Evolutionary conservation across 2,329 filamentous ascomycete species (phyloP), one percentile per base, ranked within the genome.

Genomic region (Catunica adiposa): DNA sequence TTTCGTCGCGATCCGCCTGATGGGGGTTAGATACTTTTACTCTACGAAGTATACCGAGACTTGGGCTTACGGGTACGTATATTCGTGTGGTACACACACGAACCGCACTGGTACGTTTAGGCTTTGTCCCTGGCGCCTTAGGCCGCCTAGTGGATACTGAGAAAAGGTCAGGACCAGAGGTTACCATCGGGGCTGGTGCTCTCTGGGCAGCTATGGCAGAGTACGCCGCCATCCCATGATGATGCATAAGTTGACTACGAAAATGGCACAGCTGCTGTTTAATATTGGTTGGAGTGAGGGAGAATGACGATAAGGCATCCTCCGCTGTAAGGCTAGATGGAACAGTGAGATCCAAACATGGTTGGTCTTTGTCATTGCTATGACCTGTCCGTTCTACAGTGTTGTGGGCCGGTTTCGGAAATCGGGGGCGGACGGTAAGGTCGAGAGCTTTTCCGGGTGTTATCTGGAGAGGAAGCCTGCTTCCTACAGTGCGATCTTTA

Each of bases 1-100:
- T 53, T 38, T 56, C 42, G 23, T 3, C 14, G 11, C 17, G 47
- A 22, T 29, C 52, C 15, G 51, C 23, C 57, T 58, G 53, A 9
- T 31, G 15, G 11, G 29, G 8, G 17, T 31, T 44, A 56, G 50
- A 26, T 22, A 51, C 17, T 5, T 31, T 22, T 26, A 20, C 11
- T 31, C 15, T 31, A 14, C 20, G 17, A 14, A 34, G n/a, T 40
- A 42, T 42, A 25, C 7, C 22, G 15, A 15, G 8, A 23, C 15
- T 48, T 23, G 11, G 9, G 44, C 44, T 48, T 48, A 48, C 44
- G 9, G 44, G 17, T 11, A 8, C 11, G 9, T 48, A 23, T 15
- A 25, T 26, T 25, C 17, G 17, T 22, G 17, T 48, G 15, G 22
- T 48, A 25, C 20, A 23, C 17, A 48, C 20, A 17, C 40, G 40